Evolutionary conservation across 2,329 filamentous ascomycete species (phyloP).

Genomic region (Periglandula ipomoeae): DNA sequence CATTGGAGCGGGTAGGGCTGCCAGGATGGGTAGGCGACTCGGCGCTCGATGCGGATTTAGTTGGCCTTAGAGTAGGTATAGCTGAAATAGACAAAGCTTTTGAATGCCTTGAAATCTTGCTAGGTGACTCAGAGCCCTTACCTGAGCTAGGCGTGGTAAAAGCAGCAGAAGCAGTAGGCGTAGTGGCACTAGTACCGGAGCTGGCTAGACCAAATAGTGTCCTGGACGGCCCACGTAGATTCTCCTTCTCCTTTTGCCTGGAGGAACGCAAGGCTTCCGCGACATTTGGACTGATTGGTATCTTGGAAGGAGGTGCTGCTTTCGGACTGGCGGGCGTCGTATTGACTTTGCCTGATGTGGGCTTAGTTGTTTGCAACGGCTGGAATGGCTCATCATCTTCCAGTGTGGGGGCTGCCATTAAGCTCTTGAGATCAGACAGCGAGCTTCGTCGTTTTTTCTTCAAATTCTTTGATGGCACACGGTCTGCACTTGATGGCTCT

Average conservation of each 20-base stretch:
- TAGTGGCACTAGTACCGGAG: not conserved
- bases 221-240: conserved; percentile 12
- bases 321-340: conserved; percentile 32
- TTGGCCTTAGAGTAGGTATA: conserved; percentile 43
- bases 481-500: conserved; percentile 40
- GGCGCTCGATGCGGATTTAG: conserved; percentile 17
- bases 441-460: conserved; percentile 85
- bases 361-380: conserved; percentile 42
- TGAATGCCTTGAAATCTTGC: conserved; percentile 27
- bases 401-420: conserved; percentile 54
- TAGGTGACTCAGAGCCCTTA: conserved; percentile 15
- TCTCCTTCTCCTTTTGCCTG: conserved; percentile 35
- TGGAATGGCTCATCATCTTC: conserved; percentile 28
- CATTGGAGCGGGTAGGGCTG: conserved; percentile 23
- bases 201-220: not conserved
- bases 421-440: conserved; percentile 69
- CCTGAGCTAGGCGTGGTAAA: not conserved
- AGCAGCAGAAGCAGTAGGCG: not conserved
- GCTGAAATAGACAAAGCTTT: conserved; percentile 45
- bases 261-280: conserved; percentile 30
- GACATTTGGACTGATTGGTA: conserved; percentile 39
- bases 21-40: conserved; percentile 16
- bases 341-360: conserved; percentile 48
- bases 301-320: conserved; percentile 36
- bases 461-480: conserved; percentile 26